A percentile compares a stretch with the other conserved stretches of the same genome.
Evolutionary conservation across 2,329 filamentous ascomycete species (phyloP).

Genomic region (Ascochyta rabiei): DNA sequence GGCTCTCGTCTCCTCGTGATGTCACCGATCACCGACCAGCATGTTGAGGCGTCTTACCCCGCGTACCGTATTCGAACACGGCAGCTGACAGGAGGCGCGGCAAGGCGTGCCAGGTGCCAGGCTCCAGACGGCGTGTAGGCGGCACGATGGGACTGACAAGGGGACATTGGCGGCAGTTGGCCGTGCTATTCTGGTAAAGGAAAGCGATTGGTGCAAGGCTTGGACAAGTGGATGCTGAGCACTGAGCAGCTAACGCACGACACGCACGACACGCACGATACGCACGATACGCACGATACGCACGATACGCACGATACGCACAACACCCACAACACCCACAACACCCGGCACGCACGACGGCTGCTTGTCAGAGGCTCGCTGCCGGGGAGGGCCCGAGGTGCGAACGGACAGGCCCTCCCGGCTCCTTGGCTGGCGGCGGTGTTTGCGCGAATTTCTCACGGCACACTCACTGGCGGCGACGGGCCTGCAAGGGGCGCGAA

Average conservation of each 20-base stretch:
- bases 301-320: too few species aligned
- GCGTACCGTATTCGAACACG: neutral
- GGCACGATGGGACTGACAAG: neutral
- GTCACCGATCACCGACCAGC: constrained; percentile 11
- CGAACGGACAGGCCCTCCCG: neutral
- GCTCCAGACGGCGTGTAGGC: neutral
- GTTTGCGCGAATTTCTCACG: constrained; percentile 20
- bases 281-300: too few species aligned
- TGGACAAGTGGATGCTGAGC: too few species aligned
- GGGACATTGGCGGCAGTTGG: constrained; percentile 13
- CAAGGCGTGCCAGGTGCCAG: neutral
- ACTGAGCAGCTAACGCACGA: too few species aligned
- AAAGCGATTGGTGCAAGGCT: neutral
- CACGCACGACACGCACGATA: too few species aligned
- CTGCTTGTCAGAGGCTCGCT: too few species aligned
- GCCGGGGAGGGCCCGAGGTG: too few species aligned
- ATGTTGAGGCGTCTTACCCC: constrained; percentile 7
- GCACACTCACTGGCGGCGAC: constrained; percentile 1
- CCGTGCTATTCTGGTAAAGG: neutral
- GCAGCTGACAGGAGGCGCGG: neutral
- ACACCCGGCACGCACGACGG: too few species aligned
- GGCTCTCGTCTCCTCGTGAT: neutral
- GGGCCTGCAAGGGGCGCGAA: neutral
- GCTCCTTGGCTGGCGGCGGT: too few species aligned
- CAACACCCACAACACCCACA: too few species aligned